Conservation (phyloP, 2,329 filamentous ascomycete species). For the Botrytis tulipae region DNA sequence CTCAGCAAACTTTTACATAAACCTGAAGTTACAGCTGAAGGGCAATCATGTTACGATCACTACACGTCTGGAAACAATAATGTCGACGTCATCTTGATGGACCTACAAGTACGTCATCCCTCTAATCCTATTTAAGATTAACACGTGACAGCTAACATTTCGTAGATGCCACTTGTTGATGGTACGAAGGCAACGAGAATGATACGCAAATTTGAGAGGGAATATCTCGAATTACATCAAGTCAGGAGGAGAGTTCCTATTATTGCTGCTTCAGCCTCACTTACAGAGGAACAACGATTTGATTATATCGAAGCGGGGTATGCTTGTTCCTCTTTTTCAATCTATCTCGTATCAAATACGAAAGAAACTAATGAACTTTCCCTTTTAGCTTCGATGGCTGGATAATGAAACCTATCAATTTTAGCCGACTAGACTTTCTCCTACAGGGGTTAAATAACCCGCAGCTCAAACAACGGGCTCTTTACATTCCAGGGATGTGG, state of each 20-base stretch:
- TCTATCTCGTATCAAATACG: no score
- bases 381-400: conserved; percentile 75
- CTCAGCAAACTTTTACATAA: conserved; percentile 73
- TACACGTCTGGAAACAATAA: conserved; percentile 60
- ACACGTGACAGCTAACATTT: not conserved
- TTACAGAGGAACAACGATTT: conserved; percentile 66
- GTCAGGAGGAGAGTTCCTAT: conserved; percentile 64
- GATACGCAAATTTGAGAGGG: conserved; percentile 70
- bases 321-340: not conserved
- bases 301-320: conserved; percentile 61
- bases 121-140: not conserved
- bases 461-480: conserved; percentile 53
- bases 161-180: conserved; percentile 87
- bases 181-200: conserved; percentile 79
- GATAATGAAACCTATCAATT: conserved; percentile 87
- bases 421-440: conserved; percentile 67
- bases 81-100: conserved; percentile 88
- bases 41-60: conserved; percentile 74
- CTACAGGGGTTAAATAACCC: conserved; percentile 67
- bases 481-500: conserved; percentile 74
- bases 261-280: conserved; percentile 82
- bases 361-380: conserved; percentile 32
- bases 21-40: conserved; percentile 73
- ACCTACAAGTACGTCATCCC: conserved; percentile 70
- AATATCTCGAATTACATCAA: conserved; percentile 29